Evolutionary conservation across 1,139 yeast genomes (phyloP).

Genomic region (Taphrina communis): DNA sequence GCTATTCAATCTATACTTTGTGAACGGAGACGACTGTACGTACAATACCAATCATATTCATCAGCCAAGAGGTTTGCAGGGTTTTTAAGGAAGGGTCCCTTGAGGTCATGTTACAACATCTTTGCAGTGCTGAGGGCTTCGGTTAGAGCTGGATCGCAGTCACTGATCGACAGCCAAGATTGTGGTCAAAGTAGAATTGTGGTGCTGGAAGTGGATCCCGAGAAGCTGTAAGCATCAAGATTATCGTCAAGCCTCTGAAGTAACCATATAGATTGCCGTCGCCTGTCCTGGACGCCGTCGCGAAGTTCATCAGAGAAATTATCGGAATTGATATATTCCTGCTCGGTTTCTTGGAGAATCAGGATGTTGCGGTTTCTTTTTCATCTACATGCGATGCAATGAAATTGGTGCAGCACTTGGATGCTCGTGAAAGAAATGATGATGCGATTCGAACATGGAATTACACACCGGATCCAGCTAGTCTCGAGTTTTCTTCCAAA

Average conservation of each 20-base stretch:
- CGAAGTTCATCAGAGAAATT: background rate
- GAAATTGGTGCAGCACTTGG: background rate
- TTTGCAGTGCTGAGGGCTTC: background rate
- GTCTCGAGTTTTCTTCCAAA: background rate
- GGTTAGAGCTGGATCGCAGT: background rate
- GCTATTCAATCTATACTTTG: background rate
- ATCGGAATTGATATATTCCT: background rate
- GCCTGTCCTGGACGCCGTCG: background rate
- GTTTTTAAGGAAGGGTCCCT: background rate
- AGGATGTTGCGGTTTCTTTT: constrained; percentile 1
- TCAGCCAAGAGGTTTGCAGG: background rate
- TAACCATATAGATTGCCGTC: background rate
- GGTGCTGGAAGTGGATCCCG: background rate
- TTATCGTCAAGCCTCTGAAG: background rate
- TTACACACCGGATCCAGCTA: background rate
- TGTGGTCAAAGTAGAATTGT: background rate
- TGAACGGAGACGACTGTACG: background rate
- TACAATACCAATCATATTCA: background rate
- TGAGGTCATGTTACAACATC: background rate
- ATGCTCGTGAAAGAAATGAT: background rate
- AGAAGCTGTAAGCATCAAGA: background rate
- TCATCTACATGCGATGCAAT: background rate
- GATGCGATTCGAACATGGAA: background rate
- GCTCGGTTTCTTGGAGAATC: background rate
- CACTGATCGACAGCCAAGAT: background rate